Evolutionary conservation across 768 basidiomycete genomes (phyloP).

Genomic region (Chiua virens): DNA sequence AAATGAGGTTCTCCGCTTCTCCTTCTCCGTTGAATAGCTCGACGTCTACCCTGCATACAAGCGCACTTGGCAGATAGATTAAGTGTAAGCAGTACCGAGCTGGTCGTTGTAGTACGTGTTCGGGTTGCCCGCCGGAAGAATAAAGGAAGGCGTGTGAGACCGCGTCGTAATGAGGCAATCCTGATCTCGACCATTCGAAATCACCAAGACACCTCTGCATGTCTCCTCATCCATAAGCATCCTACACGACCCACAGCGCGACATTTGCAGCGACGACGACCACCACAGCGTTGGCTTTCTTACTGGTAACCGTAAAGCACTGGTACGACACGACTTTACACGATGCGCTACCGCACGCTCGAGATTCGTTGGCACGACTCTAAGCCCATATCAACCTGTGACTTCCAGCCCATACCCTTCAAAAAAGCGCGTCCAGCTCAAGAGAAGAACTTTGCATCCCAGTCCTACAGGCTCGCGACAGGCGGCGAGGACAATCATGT

Average conservation of each 20-base stretch:
- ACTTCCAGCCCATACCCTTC: slow-evolving; percentile 86
- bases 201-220: background rate
- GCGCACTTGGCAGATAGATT: slow-evolving; percentile 8
- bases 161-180: slow-evolving; percentile 5
- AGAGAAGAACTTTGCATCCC: slow-evolving; percentile 55
- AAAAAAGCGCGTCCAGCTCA: slow-evolving; percentile 75
- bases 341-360: slow-evolving; percentile 85
- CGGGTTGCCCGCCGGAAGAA: slow-evolving; percentile 4
- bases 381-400: slow-evolving; percentile 94
- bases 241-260: slow-evolving; percentile 2
- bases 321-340: slow-evolving; percentile 3
- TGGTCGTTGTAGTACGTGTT: slow-evolving; percentile 3
- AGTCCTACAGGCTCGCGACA: slow-evolving; percentile 90
- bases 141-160: slow-evolving; percentile 26
- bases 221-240: slow-evolving; percentile 8
- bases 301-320: background rate
- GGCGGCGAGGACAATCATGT: slow-evolving; percentile 98
- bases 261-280: slow-evolving; percentile 10
- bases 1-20: slow-evolving; percentile 18
- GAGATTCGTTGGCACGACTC: slow-evolving; percentile 97
- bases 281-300: background rate
- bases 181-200: slow-evolving; percentile 11
- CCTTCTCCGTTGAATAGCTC: slow-evolving; percentile 22
- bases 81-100: slow-evolving; percentile 2
- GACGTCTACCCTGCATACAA: slow-evolving; percentile 28